phyloP scores from a whole-genome alignment of 345 rosid species.

The Eutrema japonicum region DNA sequence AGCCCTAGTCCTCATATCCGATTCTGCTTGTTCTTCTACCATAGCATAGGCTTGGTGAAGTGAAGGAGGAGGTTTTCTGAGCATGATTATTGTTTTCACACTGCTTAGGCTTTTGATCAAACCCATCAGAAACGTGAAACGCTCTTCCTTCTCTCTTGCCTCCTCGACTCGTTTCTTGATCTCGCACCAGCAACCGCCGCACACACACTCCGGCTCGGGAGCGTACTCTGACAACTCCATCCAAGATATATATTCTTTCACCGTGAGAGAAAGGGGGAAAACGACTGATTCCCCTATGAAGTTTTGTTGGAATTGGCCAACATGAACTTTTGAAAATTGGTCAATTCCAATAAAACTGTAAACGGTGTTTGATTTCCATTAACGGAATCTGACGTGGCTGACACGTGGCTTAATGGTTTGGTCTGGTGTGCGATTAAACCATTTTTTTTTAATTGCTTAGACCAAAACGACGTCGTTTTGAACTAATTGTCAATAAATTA shows the following conservation, averaged over 20 bases:
- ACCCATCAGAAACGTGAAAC: constrained; percentile 20
- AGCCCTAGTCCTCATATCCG: neutral
- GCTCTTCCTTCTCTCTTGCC: constrained; percentile 12
- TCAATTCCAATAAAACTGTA: no score
- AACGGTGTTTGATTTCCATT: no score
- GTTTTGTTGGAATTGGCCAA: no score
- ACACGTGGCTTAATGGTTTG: no score
- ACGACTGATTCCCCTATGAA: no score
- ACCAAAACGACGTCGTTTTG: no score
- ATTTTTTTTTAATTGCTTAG: no score
- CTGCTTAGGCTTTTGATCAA: neutral
- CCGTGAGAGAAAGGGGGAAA: no score
- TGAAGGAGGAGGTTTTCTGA: neutral
- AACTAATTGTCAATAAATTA: no score
- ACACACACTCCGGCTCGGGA: constrained; percentile 5
- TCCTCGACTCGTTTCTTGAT: neutral
- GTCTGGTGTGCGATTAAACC: no score
- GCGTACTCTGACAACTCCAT: constrained; percentile 18
- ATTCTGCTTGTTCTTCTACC: neutral
- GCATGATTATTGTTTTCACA: neutral
- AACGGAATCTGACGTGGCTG: no score
- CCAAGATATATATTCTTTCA: neutral
- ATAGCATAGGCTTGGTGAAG: neutral
- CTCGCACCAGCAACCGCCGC: constrained; percentile 24
- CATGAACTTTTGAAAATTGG: no score